Evolutionary conservation across 192 early-diverging fungal genomes (phyloP).

Genomic region (Mortierella alpina): DNA sequence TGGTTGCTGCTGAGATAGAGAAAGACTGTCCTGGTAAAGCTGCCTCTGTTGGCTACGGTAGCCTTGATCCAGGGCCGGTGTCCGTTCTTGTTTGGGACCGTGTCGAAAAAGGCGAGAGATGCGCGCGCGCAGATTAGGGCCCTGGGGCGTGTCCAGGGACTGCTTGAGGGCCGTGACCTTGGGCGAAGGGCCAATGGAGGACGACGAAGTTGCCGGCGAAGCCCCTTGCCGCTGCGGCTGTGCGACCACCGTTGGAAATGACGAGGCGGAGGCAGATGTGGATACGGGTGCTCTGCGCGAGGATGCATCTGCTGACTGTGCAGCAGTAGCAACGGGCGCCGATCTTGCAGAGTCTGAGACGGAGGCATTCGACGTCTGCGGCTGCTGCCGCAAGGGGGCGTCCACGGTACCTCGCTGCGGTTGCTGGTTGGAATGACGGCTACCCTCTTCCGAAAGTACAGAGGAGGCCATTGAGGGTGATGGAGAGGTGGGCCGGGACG

Average conservation of each 20-base stretch:
- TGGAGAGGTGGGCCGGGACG: constrained; percentile 25
- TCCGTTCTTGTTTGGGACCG: constrained; percentile 16
- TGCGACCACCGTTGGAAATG: background rate
- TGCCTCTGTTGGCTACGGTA: constrained; percentile 10
- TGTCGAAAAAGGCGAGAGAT: constrained; percentile 29
- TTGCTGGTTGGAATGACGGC: constrained; percentile 18
- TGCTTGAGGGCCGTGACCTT: constrained; percentile 5
- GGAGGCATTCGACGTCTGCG: background rate
- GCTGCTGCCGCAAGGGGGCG: constrained; percentile 8
- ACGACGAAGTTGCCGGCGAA: background rate
- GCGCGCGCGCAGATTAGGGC: constrained; percentile 36
- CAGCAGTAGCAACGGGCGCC: background rate
- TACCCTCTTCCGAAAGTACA: constrained; percentile 24
- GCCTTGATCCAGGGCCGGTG: constrained; percentile 9
- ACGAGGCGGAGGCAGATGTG: background rate
- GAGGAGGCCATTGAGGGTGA: constrained; percentile 36
- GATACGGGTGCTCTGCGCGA: background rate
- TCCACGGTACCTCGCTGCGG: constrained; percentile 8
- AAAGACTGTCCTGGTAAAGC: constrained; percentile 7
- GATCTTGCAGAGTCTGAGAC: background rate
- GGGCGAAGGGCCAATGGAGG: background rate
- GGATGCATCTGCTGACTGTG: background rate
- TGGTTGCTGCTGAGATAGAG: background rate
- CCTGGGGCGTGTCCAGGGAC: background rate
- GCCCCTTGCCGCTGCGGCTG: background rate